These are phyloP conservation scores for Phytophthora foliorum DNA, from an alignment of 352 stramenopile genomes.

Conservation along the genomic window DNA sequence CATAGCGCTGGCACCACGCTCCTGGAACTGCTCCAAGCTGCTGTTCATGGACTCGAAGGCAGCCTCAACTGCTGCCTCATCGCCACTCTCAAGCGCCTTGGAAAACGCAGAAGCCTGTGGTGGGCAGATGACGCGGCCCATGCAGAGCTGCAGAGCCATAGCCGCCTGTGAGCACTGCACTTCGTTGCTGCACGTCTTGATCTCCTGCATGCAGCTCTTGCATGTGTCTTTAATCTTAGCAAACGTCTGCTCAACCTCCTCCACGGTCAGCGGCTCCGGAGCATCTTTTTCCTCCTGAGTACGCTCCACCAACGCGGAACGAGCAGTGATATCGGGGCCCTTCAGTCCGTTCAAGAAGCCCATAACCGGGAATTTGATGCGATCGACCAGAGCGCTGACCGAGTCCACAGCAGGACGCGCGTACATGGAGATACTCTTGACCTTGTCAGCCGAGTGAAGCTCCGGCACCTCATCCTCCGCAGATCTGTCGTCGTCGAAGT, in stretches of 20 bases:
- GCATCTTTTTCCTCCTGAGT: constrained; percentile 47
- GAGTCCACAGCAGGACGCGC: constrained; percentile 87
- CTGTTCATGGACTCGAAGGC: constrained; percentile 83
- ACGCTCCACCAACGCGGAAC: constrained; percentile 62
- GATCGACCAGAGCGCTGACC: constrained; percentile 73
- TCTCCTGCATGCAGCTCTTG: constrained; percentile 79
- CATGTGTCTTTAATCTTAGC: constrained; percentile 87
- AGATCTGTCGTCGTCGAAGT: constrained; percentile 93
- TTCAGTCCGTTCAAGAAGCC: constrained; percentile 58
- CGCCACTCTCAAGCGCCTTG: constrained; percentile 71
- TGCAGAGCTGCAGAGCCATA: constrained; percentile 91
- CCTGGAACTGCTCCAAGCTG: constrained; percentile 84
- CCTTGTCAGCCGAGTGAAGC: constrained; percentile 84
- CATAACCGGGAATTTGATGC: constrained; percentile 84
- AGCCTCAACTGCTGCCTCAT: constrained; percentile 73
- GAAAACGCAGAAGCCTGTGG: constrained; percentile 72
- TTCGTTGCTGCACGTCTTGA: constrained; percentile 84
- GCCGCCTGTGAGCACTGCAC: constrained; percentile 86
- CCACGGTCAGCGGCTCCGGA: constrained; percentile 56
- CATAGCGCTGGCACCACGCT: constrained; percentile 78
- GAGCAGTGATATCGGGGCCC: constrained; percentile 59
- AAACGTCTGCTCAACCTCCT: constrained; percentile 87
- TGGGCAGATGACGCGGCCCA: constrained; percentile 88
- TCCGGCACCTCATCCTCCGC: constrained; percentile 82
- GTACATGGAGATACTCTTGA: constrained; percentile 93